Evolutionary conservation across 2,329 filamentous ascomycete genomes (phyloP).

Genomic region (Colletotrichum eleusines): DNA sequence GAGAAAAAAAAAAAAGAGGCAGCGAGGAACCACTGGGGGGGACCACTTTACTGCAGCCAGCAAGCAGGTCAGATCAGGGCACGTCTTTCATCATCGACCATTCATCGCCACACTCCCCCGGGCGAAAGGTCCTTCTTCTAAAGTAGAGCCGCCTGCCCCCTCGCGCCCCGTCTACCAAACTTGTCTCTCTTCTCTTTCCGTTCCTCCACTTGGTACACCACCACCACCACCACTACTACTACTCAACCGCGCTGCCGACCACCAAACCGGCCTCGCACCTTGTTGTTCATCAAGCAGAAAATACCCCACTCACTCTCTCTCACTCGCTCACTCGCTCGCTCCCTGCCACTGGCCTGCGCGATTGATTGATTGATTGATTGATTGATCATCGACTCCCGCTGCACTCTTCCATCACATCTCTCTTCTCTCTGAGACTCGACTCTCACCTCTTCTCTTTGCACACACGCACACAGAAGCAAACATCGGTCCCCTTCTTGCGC

Average conservation of each 20-base stretch:
- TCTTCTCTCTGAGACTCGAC: too few relatives aligned
- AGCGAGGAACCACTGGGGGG: slow-evolving; percentile 39
- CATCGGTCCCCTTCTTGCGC: slow-evolving; percentile 8
- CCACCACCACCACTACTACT: too few relatives aligned
- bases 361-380: too few relatives aligned
- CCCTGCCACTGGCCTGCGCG: too few relatives aligned
- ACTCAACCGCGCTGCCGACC: slow-evolving; percentile 29
- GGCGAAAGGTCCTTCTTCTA: slow-evolving; percentile 37
- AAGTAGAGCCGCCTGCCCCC: slow-evolving; percentile 42
- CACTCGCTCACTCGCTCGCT: too few relatives aligned
- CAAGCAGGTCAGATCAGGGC: slow-evolving; percentile 41
- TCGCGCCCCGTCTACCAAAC: slow-evolving; percentile 39
- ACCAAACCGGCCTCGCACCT: slow-evolving; percentile 36
- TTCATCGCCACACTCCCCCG: slow-evolving; percentile 42
- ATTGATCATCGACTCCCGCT: slow-evolving; percentile 38
- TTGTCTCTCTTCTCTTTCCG: slow-evolving; percentile 41
- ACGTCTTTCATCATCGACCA: slow-evolving; percentile 43
- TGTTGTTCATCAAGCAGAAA: slow-evolving; percentile 34
- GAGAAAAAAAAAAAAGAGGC: slow-evolving; percentile 29
- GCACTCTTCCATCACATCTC: slow-evolving; percentile 41
- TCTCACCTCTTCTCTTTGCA: slow-evolving; percentile 37
- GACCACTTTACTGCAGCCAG: slow-evolving; percentile 40
- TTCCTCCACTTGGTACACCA: slow-evolving; percentile 33
- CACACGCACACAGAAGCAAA: slow-evolving; percentile 13
- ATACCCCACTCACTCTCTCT: slow-evolving; percentile 36